A percentile compares a stretch with the other conserved stretches of the same genome.
phyloP scores from a whole-genome alignment of 164 flowering plant species.

The Vitis riparia region DNA sequence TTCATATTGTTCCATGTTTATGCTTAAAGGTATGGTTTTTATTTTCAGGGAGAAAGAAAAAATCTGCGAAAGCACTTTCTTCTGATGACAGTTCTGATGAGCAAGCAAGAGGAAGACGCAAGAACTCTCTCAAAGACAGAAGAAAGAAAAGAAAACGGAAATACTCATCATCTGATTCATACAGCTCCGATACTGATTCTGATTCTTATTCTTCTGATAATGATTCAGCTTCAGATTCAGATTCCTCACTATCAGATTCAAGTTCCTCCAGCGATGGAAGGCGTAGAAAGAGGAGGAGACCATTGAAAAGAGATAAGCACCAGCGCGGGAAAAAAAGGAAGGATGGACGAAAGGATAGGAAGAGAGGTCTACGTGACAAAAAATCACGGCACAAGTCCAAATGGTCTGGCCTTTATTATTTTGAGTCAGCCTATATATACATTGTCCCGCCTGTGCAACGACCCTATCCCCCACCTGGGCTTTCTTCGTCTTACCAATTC shows the following conservation, averaged over 20 bases:
- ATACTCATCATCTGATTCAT: constrained; percentile 74
- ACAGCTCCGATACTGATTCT: constrained; percentile 44
- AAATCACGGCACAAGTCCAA: constrained; percentile 43
- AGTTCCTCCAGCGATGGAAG: constrained; percentile 65
- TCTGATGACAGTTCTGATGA: constrained; percentile 51
- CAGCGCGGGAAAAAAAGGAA: constrained; percentile 30
- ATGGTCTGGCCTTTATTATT: constrained; percentile 26
- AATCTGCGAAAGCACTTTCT: constrained; percentile 29
- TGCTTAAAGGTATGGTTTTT: constrained; percentile 8
- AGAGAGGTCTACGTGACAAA: constrained; percentile 30
- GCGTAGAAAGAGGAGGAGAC: constrained; percentile 46
- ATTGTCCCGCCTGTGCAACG: background rate
- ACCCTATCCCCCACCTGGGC: background rate
- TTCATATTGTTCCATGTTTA: background rate
- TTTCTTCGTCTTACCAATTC: background rate
- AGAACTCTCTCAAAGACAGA: constrained; percentile 33
- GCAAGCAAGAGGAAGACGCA: constrained; percentile 29
- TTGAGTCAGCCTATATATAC: background rate
- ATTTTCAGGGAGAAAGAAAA: constrained; percentile 44
- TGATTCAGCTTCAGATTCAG: constrained; percentile 35
- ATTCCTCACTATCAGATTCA: constrained; percentile 33
- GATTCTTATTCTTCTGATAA: constrained; percentile 27
- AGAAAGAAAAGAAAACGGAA: constrained; percentile 50
- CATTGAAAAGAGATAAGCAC: constrained; percentile 35
- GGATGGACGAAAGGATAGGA: constrained; percentile 31